Base-by-base conservation (phyloP, 106 monocot species). In the Dendrobium huoshanense region DNA sequence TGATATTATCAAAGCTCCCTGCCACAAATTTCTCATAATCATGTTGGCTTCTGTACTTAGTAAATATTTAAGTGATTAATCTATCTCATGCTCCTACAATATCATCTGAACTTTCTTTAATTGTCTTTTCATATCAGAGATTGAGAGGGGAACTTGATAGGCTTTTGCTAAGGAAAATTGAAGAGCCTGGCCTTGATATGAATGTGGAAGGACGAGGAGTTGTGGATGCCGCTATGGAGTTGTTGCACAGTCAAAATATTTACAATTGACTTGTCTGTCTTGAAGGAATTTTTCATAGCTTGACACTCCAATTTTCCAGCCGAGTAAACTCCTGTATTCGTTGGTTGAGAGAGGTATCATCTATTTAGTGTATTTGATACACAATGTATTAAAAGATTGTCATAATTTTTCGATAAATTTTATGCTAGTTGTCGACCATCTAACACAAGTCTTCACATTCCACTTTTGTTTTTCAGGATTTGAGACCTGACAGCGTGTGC, bases 131-230 rank as follows among this genome's bases (percentile, higher is more conserved):
- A 48, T 76, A 48, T 49, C 91, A 95, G 95, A 92, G 86, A 67
- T 80, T 95, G 83, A 90, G 95, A 80, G 90, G 79, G 31, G 92
- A 92, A 77, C 85, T 95, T 22, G 95, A 95, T 86, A 95, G 88
- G 20, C 87, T 95, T 48, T 85, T 95, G 2, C 87, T 89, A 54
- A 87, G 89, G 75, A 95, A 95, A 82, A 95, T 95, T 40, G 90
- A 88, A 43, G 90, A 86, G 2, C 92, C 95, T 9, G 72, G 47
- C 4, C 87, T 95, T 20, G 91, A 95, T 45, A 81, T 92, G 56
- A 76, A 78, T 75, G 80, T 79, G 9, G 89, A 95, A 81, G 91
- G 95, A 78, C 86, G 75, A 79, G 85, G 81, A 56, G 90, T 95
- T 56, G 95, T 95, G 13, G 84, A 83, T 49, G 95, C 95, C 40